These are phyloP conservation scores for Fusarium sp. DNA, from an alignment of 2,329 filamentous ascomycete genomes.

Conservation along the genomic window DNA sequence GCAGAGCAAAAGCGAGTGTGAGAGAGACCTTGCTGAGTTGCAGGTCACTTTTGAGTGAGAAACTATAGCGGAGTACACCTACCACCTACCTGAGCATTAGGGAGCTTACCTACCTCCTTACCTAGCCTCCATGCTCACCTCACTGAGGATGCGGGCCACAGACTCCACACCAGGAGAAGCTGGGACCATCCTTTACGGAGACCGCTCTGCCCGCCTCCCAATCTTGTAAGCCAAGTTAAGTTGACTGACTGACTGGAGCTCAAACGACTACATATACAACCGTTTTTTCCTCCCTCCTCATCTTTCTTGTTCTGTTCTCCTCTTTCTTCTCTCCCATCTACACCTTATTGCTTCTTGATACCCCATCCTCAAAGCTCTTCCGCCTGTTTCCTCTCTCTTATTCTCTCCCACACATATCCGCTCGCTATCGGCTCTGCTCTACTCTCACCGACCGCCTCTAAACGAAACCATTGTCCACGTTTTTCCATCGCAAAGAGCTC, in stretches of 20 bases:
- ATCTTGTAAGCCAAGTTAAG: neutral
- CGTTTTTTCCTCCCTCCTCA: slow-evolving; percentile 31
- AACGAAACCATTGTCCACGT: slow-evolving; percentile 28
- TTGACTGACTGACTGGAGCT: slow-evolving; percentile 1
- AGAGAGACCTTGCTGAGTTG: neutral
- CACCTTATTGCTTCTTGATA: slow-evolving; percentile 44
- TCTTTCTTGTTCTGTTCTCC: slow-evolving; percentile 33
- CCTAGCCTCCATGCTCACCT: slow-evolving; percentile 8
- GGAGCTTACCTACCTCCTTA: no score
- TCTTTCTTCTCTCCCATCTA: slow-evolving; percentile 36
- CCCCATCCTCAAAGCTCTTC: slow-evolving; percentile 29
- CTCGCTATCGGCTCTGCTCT: slow-evolving; percentile 32
- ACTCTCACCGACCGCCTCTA: slow-evolving; percentile 25
- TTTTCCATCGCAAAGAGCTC: slow-evolving; percentile 29
- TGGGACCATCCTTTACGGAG: slow-evolving; percentile 31
- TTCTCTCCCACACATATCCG: slow-evolving; percentile 20
- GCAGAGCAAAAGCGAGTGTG: neutral
- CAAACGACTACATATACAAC: slow-evolving; percentile 42
- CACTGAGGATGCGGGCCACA: slow-evolving; percentile 6
- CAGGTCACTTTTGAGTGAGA: neutral
- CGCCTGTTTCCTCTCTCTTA: slow-evolving; percentile 19
- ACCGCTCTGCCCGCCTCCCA: slow-evolving; percentile 24
- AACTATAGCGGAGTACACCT: neutral
- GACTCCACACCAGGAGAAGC: slow-evolving; percentile 30
- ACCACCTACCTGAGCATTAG: slow-evolving; percentile 8